Conservation (phyloP, 2,329 filamentous ascomycete genomes). For the Penicillium sp. region DNA sequence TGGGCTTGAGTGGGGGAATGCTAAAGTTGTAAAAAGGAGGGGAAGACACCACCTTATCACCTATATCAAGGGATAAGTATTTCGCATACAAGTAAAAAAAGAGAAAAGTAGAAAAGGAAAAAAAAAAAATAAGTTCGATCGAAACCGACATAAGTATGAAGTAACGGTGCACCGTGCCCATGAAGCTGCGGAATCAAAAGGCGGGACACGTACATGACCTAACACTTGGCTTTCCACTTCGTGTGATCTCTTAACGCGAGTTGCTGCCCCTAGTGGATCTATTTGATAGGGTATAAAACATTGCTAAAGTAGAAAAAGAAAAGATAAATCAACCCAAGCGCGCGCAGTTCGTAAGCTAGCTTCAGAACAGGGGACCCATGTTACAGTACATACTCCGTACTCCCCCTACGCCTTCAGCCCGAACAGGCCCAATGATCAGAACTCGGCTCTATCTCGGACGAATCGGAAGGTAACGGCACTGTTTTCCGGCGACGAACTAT, state of each 20-base stretch:
- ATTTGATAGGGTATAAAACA: not conserved
- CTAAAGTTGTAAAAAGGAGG: not conserved
- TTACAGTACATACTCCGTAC: not conserved
- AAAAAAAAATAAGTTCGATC: not conserved
- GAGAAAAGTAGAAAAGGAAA: not conserved
- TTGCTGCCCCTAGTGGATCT: not conserved
- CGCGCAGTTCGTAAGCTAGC: not conserved
- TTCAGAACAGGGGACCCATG: not conserved
- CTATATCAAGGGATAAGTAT: not conserved
- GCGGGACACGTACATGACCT: not conserved
- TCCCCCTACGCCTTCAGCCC: not conserved
- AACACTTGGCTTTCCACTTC: not conserved
- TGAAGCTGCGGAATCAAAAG: conserved; percentile 8
- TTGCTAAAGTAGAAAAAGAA: not conserved
- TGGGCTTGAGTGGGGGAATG: not conserved
- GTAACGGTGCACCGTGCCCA: conserved; percentile 2
- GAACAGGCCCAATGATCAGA: not conserved
- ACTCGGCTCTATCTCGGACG: conserved; percentile 1
- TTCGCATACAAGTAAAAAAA: not conserved
- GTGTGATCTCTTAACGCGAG: not conserved
- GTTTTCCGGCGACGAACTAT: too few relatives aligned
- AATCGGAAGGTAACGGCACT: not conserved
- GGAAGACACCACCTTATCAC: not conserved
- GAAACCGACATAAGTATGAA: not conserved
- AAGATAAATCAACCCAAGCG: not conserved